Evolutionary conservation across 176 grass and related monocot species (phyloP), one percentile per base, ranked within the genome.

Genomic region (Melocanna baccifera): DNA sequence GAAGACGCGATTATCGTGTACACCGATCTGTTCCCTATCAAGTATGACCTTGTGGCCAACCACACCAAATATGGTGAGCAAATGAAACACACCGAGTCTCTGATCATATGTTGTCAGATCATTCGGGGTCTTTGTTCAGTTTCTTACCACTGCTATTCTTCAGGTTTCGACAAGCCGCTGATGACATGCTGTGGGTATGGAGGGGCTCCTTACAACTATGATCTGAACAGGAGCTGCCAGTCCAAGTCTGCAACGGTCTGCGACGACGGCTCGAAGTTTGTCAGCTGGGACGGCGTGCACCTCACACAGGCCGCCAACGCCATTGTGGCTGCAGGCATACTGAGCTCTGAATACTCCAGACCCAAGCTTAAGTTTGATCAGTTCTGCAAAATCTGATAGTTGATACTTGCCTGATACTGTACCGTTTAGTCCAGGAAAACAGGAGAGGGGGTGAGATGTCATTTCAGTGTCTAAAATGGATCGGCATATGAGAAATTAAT

Each of bases 1-100:
- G 91, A 86, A 50, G 73, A 89, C 9, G 94, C 88, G 0, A 92
- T 86, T 3, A 34, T 97, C 51, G 92, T 94, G n/a, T 89, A 88
- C 52, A 94, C 92, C 6, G 92, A 97, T 50, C 51, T 97, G 4
- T 97, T 89, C 51, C 62, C 90, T 1, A 89, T 94, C 58, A 97
- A 97, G 84, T 97, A 97, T 71, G 88, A 92, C 69, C 90, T 97
- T 39, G 75, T 97, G 34, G 94, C 90, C 9, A 94, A 94, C 79
- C 80, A 91, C 78, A 79, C 82, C 1, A 83, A 90, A 86, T 88
- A 97, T 13, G 90, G 90, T 97, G 59, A 87, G 91, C 28, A 73
- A 28, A 47, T 12, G 23, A 48, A 59, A 6, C 28, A 16, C 12
- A 3, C 30, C 4, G 5, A 22, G 7, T 62, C 71, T 50, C 25